Percentiles rank a stretch among this genome's conserved stretches.
phyloP scores from a whole-genome alignment of 306 rosid species.

The Dalbergia cultrata region DNA sequence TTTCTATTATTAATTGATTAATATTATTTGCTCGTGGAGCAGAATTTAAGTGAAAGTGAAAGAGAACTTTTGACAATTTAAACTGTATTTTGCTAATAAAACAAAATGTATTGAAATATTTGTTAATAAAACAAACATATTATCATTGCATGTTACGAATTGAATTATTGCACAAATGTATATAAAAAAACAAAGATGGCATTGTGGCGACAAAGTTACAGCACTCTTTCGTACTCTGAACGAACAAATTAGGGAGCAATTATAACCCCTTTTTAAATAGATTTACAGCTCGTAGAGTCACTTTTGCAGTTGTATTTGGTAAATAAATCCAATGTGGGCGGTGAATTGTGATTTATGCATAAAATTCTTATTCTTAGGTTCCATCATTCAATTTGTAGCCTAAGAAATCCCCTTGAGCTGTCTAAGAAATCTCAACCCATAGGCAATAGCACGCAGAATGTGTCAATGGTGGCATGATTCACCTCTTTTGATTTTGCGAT shows the following conservation, averaged over 20 bases:
- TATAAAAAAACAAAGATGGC: not conserved
- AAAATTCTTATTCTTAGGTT: conserved; percentile 20
- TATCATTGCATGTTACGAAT: not conserved
- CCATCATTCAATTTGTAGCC: conserved; percentile 41
- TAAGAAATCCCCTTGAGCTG: conserved; percentile 17
- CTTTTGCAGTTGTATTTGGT: conserved; percentile 6
- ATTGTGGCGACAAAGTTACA: not conserved
- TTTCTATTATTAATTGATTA: not conserved
- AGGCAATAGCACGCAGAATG: not conserved
- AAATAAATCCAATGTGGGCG: conserved; percentile 20
- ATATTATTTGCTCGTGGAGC: not conserved
- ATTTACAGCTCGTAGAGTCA: not conserved
- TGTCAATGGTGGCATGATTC: conserved; percentile 39
- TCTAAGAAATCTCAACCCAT: not conserved
- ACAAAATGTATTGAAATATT: not conserved
- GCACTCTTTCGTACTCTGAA: not conserved
- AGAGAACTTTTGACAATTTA: not conserved
- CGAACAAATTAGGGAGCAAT: not conserved
- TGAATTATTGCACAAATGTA: not conserved
- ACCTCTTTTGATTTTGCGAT: not conserved
- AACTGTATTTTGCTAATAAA: not conserved
- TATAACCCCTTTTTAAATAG: not conserved
- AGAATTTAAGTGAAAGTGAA: not conserved
- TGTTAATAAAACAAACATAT: not conserved
- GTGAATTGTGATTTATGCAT: not conserved